Conservation (phyloP, 1,139 yeast species). For the Saccharomyces hybrid region DNA sequence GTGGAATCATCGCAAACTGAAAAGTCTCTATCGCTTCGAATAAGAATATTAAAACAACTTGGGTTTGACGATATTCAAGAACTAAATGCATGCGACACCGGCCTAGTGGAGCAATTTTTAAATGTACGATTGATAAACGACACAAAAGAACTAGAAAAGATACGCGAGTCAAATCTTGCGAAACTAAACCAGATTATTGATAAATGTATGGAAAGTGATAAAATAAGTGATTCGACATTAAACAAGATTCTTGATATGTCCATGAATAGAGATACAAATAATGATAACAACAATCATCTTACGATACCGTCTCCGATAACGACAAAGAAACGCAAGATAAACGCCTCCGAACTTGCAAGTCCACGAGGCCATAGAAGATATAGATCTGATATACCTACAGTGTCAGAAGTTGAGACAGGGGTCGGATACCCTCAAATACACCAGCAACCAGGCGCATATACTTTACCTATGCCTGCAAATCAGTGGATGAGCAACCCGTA, state of each 20-base stretch:
- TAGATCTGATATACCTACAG: constrained; percentile 13
- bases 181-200: constrained; percentile 15
- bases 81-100: constrained; percentile 7
- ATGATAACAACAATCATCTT: not conserved
- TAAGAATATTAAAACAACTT: constrained; percentile 12
- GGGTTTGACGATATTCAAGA: constrained; percentile 10
- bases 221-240: constrained; percentile 13
- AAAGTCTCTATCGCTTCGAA: not conserved
- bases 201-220: constrained; percentile 14
- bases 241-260: constrained; percentile 11
- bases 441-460: constrained; percentile 1
- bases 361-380: constrained; percentile 13
- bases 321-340: not conserved
- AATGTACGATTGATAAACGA: constrained; percentile 15
- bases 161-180: constrained; percentile 15
- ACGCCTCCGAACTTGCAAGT: constrained; percentile 10
- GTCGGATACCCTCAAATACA: not conserved
- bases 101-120: constrained; percentile 13
- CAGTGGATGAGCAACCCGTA: constrained; percentile 3
- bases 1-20: not conserved
- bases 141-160: constrained; percentile 15
- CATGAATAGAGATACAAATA: not conserved
- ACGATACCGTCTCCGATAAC: not conserved
- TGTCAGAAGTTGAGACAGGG: constrained; percentile 4
- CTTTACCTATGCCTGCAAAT: constrained; percentile 7